Base-by-base conservation (phyloP, 2,329 filamentous ascomycete genomes). In the Xylaria sp. region DNA sequence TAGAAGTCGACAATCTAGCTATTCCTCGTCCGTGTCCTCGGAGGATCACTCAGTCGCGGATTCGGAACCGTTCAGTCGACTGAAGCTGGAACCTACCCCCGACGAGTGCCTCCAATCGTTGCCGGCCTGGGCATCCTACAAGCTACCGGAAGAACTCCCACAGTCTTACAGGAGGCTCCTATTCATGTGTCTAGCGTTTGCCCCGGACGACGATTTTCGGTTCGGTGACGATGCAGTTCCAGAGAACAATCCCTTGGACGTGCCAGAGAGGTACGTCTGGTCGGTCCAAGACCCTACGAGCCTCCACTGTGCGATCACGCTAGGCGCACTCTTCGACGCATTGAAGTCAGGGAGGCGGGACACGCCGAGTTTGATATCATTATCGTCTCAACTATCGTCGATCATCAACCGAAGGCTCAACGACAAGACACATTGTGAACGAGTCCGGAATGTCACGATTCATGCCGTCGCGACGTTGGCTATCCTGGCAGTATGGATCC, bases 101-200 rank as follows among this genome's bases (percentile, higher is more conserved):
- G 2, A 16, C 2, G 17, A 26, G 11, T 19, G 42, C 22, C 42
- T 39, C 2, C 40, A 20, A 11, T 22, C 49, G 2, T 22, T 60
- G n/a, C 57, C 57, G 2, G 40, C 57, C 7, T 60, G 57, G 57
- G 48, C 57, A 13, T 48, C 44, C 39, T 60, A 60, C 34, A 52
- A 39, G 4, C 44, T 47, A 4, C 46, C 54, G 1, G 29, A 34
- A 13, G 29, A 43, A 13, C n/a, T 45, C 2, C 26, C 34, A 6
- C 48, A 51, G 13, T 49, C 47, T 2, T 39, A 24, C 21, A 47
- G 47, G 9, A 53, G 48, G 19, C 17, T 55, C 16, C 29, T 47
- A 9, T 60, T 60, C 47, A 55, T 57, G 54, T 42, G 37, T 4
- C 48, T 52, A 24, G 54, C 57, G 16, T 54, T 60, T n/a, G 50